These are phyloP conservation scores for Infundibulicybe gibba DNA, from an alignment of 768 basidiomycete genomes.

Conservation along the genomic window DNA sequence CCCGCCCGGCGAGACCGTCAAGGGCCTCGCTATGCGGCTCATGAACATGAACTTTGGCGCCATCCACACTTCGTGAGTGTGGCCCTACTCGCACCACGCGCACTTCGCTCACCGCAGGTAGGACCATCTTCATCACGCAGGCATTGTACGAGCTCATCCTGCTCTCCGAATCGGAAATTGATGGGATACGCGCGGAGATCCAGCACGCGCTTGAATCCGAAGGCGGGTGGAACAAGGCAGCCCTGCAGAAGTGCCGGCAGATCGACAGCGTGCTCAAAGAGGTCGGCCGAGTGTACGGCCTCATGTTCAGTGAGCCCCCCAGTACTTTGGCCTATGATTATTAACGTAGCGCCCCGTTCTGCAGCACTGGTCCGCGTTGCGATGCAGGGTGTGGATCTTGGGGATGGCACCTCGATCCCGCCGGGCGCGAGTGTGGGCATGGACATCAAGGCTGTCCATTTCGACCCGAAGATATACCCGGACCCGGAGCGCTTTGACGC, in stretches of 20 bases:
- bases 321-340: no score
- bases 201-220: slow-evolving; percentile 26
- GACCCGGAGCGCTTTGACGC: slow-evolving; percentile 29
- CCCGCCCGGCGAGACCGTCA: slow-evolving; percentile 23
- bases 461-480: slow-evolving; percentile 27
- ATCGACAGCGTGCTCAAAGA: slow-evolving; percentile 33
- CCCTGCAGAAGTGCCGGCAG: slow-evolving; percentile 26
- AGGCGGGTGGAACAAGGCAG: slow-evolving; percentile 31
- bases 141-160: slow-evolving; percentile 29
- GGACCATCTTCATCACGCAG: slow-evolving; percentile 33
- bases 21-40: slow-evolving; percentile 28
- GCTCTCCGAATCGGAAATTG: slow-evolving; percentile 20
- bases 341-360: background rate
- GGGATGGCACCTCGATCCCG: slow-evolving; percentile 26
- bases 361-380: slow-evolving; percentile 25
- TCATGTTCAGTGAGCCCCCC: slow-evolving; percentile 30
- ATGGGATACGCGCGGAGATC: slow-evolving; percentile 28
- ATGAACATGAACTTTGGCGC: slow-evolving; percentile 35
- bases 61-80: slow-evolving; percentile 33
- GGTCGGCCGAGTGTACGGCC: slow-evolving; percentile 28
- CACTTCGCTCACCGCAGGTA: slow-evolving; percentile 5
- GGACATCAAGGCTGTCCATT: slow-evolving; percentile 31
- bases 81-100: no score
- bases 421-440: slow-evolving; percentile 26
- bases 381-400: slow-evolving; percentile 22